A percentile compares a stretch with the other conserved stretches of the same genome.
phyloP scores from a whole-genome alignment of 441 rosid genomes.

The Croton setiger region DNA sequence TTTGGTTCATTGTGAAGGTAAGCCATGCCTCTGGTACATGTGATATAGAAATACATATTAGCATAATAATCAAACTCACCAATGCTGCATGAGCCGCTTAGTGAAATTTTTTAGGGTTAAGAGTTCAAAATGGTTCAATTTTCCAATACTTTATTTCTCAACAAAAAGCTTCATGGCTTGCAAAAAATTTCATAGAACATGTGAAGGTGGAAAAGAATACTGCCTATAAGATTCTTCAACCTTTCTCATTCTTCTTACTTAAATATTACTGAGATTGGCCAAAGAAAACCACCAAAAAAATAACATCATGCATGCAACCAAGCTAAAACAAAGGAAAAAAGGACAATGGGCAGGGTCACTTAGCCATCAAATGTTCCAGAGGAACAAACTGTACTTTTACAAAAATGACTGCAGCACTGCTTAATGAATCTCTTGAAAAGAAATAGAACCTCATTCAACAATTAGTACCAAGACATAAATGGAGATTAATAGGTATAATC shows the following conservation, averaged over 20 bases:
- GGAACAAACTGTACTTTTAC: not conserved
- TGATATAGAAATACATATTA: constrained; percentile 23
- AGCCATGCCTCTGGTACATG: constrained; percentile 82
- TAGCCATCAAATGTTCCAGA: not conserved
- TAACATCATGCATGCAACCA: not conserved
- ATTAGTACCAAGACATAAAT: not conserved
- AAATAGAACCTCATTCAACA: constrained; percentile 8
- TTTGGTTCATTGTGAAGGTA: constrained; percentile 98
- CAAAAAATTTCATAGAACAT: constrained; percentile 4
- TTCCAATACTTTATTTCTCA: not conserved
- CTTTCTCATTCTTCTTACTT: constrained; percentile 4
- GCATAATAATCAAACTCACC: constrained; percentile 13
- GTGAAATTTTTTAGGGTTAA: not conserved
- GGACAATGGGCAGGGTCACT: not conserved
- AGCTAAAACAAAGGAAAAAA: not conserved
- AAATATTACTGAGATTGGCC: not conserved
- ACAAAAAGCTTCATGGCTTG: constrained; percentile 3
- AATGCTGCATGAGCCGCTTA: not conserved
- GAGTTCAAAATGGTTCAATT: not conserved
- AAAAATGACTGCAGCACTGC: constrained; percentile 5
- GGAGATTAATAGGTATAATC: not conserved
- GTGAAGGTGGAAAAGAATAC: not conserved
- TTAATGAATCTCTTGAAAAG: not conserved
- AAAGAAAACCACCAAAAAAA: not conserved
- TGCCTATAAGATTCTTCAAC: not conserved